Percentiles rank a stretch among this genome's conserved stretches.
phyloP scores from a whole-genome alignment of 2,329 filamentous ascomycete genomes.

The Ophiostoma australiae region DNA sequence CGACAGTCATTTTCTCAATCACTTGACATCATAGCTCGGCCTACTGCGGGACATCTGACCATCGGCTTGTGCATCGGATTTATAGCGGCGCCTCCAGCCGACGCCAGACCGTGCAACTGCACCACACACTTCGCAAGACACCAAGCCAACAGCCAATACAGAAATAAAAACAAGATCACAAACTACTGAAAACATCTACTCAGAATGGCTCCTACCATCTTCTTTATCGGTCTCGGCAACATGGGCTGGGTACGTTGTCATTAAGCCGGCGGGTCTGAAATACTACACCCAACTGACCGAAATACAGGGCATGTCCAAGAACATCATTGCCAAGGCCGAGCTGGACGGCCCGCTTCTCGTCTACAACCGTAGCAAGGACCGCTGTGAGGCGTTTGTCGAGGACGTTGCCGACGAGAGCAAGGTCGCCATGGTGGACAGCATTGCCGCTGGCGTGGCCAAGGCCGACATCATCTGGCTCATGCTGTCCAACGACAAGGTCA shows the following conservation, averaged over 20 bases:
- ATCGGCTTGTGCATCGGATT: neutral
- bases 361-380: constrained; percentile 70
- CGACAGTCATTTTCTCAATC: neutral
- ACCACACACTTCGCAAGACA: neutral
- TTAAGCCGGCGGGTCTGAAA: neutral
- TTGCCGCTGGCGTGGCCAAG: constrained; percentile 60
- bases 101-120: neutral
- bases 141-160: neutral
- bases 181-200: neutral
- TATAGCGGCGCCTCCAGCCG: neutral
- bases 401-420: constrained; percentile 55
- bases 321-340: constrained; percentile 71
- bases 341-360: constrained; percentile 68
- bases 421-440: constrained; percentile 57
- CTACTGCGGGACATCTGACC: neutral
- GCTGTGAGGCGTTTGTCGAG: constrained; percentile 51
- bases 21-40: constrained; percentile 1
- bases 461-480: constrained; percentile 80
- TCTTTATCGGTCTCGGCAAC: constrained; percentile 82
- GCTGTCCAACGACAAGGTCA: constrained; percentile 73
- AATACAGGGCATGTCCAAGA: constrained; percentile 74
- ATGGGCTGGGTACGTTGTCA: constrained; percentile 63
- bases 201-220: constrained; percentile 55
- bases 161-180: neutral
- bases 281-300: neutral